phyloP scores from a whole-genome alignment of 2,329 filamentous ascomycete genomes.

The Aspergillus sp. region DNA sequence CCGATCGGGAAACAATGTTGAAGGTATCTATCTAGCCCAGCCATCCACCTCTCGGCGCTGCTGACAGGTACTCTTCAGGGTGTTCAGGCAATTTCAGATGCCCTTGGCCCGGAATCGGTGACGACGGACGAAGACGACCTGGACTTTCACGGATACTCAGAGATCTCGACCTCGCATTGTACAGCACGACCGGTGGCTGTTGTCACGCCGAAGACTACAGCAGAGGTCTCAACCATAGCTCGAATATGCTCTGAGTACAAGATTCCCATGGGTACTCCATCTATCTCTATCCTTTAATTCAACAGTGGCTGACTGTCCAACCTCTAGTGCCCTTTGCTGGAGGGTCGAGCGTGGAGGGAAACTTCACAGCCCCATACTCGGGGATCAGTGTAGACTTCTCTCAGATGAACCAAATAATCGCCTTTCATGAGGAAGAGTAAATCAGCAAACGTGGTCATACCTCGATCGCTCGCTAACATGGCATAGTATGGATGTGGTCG shows the following conservation, averaged over 20 bases:
- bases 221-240: conserved; percentile 65
- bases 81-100: background rate
- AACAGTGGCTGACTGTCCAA: too few relatives aligned
- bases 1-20: conserved; percentile 6
- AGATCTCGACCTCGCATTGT: conserved; percentile 69
- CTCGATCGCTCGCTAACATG: background rate
- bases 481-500: conserved; percentile 74
- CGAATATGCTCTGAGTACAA: conserved; percentile 74
- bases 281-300: background rate
- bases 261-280: conserved; percentile 62
- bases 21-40: background rate
- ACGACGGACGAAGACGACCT: conserved; percentile 65
- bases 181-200: conserved; percentile 61
- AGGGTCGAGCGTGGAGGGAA: conserved; percentile 82
- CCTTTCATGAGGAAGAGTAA: conserved; percentile 72
- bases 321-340: conserved; percentile 74
- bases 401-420: conserved; percentile 79
- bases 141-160: conserved; percentile 65
- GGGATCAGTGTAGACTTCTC: conserved; percentile 88
- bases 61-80: background rate
- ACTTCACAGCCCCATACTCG: conserved; percentile 82
- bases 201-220: conserved; percentile 63
- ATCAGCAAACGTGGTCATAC: too few relatives aligned
- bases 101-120: conserved; percentile 59
- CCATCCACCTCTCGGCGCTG: background rate